Evolutionary conservation across 192 early-diverging fungal genomes (phyloP).

Genomic region (Helicostylum pulchrum): DNA sequence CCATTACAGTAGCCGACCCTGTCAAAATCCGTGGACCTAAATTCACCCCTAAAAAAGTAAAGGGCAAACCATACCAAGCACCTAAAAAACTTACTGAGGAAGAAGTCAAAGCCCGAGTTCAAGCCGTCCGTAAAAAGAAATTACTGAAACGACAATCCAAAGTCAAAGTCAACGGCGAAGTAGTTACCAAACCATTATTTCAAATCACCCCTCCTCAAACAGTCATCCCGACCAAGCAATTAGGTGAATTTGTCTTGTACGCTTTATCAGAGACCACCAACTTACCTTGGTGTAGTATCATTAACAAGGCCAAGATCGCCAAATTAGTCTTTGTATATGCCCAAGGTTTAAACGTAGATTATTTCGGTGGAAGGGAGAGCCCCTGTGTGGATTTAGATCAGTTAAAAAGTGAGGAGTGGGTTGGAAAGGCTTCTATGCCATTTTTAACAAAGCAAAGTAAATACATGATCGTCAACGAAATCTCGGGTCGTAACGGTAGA

Average conservation of each 20-base stretch:
- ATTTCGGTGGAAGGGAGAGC: slow-evolving; percentile 39
- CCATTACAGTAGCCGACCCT: background rate
- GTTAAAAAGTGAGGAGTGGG: background rate
- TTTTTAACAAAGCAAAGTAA: slow-evolving; percentile 24
- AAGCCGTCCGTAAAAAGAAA: background rate
- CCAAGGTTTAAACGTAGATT: slow-evolving; percentile 40
- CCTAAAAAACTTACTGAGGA: slow-evolving; percentile 16
- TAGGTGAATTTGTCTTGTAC: slow-evolving; percentile 46
- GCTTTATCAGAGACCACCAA: slow-evolving; percentile 38
- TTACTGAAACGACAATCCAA: background rate
- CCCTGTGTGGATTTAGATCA: slow-evolving; percentile 14
- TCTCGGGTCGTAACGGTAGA: slow-evolving; percentile 31
- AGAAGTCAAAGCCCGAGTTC: slow-evolving; percentile 6
- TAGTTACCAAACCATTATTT: background rate
- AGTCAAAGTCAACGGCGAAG: background rate
- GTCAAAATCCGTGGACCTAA: background rate
- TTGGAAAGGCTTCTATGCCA: slow-evolving; percentile 23
- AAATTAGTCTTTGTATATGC: slow-evolving; percentile 40
- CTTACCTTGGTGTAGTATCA: slow-evolving; percentile 35
- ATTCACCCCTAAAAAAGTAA: background rate
- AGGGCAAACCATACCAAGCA: background rate
- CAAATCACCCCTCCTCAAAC: slow-evolving; percentile 5
- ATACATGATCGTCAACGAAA: slow-evolving; percentile 36
- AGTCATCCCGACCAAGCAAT: slow-evolving; percentile 18
- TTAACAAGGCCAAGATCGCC: slow-evolving; percentile 35